Evolutionary conservation across 805 yeast genomes (phyloP).

Genomic region (Blastobotrys terrestris): DNA sequence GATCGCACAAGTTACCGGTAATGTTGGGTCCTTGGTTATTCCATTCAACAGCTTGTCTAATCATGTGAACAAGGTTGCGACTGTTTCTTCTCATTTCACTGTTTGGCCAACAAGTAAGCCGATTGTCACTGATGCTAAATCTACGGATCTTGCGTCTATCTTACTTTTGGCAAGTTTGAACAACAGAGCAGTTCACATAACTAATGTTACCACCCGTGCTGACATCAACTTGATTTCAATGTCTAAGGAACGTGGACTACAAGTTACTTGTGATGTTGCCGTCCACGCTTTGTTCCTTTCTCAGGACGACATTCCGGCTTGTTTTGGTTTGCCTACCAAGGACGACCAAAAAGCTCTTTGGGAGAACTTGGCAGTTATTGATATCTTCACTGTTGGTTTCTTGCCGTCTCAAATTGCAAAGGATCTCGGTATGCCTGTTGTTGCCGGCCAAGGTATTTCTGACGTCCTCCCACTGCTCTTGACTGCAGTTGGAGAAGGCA

Average conservation of each 20-base stretch:
- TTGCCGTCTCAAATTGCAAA: constrained; percentile 68
- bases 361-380: constrained; percentile 65
- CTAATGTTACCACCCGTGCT: constrained; percentile 73
- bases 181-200: constrained; percentile 78
- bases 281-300: constrained; percentile 73
- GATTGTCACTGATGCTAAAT: constrained; percentile 84
- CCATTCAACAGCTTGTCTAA: constrained; percentile 69
- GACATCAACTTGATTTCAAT: constrained; percentile 79
- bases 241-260: constrained; percentile 75
- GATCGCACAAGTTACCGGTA: constrained; percentile 53
- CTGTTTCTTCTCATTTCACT: constrained; percentile 71
- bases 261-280: constrained; percentile 86
- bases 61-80: constrained; percentile 55
- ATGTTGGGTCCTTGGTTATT: constrained; percentile 74
- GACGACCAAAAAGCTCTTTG: constrained; percentile 80
- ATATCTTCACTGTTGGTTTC: constrained; percentile 81
- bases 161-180: constrained; percentile 83
- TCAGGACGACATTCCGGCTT: constrained; percentile 58
- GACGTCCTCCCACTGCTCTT: constrained; percentile 79
- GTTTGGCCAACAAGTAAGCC: constrained; percentile 82
- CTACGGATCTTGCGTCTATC: constrained; percentile 89
- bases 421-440: constrained; percentile 52
- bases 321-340: constrained; percentile 67
- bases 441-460: constrained; percentile 69
- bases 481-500: constrained; percentile 70